Base-by-base conservation (phyloP, 2,329 filamentous ascomycete species). In the Claviceps monticola region DNA sequence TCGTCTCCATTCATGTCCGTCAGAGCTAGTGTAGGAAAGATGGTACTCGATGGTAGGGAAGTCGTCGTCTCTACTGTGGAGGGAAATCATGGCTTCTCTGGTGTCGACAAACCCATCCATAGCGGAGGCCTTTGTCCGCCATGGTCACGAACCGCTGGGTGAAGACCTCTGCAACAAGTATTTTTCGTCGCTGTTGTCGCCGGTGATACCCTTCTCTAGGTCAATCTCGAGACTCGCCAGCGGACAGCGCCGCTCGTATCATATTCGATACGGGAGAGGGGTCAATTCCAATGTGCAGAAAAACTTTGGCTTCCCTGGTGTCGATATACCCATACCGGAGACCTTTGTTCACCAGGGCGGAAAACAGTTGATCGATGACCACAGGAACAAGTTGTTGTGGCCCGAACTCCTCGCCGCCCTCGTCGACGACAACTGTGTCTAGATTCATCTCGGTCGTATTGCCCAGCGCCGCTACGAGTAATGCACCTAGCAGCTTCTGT, bases 131-230 rank as follows among this genome's bases (percentile, higher is more conserved):
- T 47, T 66, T 68, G 41, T 60, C 58, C 4, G 69, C 55, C 59
- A 69, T 70, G 47, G 68, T 68, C 6, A 64, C 68, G 57, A 70
- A 71, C 5, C 71, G 61, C 53, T 70, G 62, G 2, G 64, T 70
- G 6, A 71, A 26, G 26, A 26, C 26, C 26, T 26, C 26, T 26
- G 7, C 26, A 26, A 26, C 7, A 26, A 26, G 26, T 26, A 26
- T 2, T 8, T 26, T 26, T 26, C 26, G 26, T 26, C 26, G 26
- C 8, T 26, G 2, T 26, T 26, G 26, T 8, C 26, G 26, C 26
- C 26, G 1, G 26, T 8, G 26, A 8, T 26, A 26, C 23, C 23
- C 26, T 26, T 26, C 7, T 26, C 26, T 26, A 7, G 26, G 26
- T 26, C 26, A 26, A 26, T 26, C 26, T 26, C 23, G 23, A 21